These are phyloP conservation scores for Fusarium sp. DNA, from an alignment of 2,329 filamentous ascomycete species.

Conservation along the genomic window DNA sequence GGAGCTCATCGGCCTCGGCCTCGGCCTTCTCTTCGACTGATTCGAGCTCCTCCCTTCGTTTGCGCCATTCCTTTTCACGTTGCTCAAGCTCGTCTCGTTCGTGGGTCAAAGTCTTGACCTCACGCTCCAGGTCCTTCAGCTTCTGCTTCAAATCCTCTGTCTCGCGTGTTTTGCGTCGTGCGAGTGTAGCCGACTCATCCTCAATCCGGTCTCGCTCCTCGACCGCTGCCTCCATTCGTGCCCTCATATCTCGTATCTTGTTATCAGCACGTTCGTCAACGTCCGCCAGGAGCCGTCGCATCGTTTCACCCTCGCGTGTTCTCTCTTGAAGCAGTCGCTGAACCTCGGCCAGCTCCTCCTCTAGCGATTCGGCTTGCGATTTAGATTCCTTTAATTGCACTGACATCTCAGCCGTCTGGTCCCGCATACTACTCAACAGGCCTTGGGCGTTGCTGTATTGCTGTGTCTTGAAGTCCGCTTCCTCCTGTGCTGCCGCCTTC, in stretches of 20 bases:
- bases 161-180: conserved; percentile 82
- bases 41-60: conserved; percentile 81
- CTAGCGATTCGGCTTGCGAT: conserved; percentile 83
- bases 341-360: conserved; percentile 91
- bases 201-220: conserved; percentile 94
- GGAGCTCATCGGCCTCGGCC: conserved; percentile 80
- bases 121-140: conserved; percentile 83
- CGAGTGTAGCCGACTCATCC: conserved; percentile 85
- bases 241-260: conserved; percentile 88
- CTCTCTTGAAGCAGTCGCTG: conserved; percentile 88
- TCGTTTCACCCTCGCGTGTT: conserved; percentile 92
- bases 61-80: conserved; percentile 79
- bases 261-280: conserved; percentile 85
- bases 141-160: conserved; percentile 85
- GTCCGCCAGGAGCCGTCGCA: conserved; percentile 88
- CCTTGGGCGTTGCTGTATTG: conserved; percentile 89
- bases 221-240: conserved; percentile 88
- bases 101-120: conserved; percentile 75
- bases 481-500: conserved; percentile 76
- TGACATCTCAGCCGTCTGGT: conserved; percentile 87
- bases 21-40: conserved; percentile 73
- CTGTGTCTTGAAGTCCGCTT: conserved; percentile 84
- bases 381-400: conserved; percentile 92
- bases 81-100: conserved; percentile 84
- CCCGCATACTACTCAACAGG: conserved; percentile 90